These are phyloP conservation scores for Senna tora DNA, from an alignment of 306 rosid species.

Conservation along the genomic window DNA sequence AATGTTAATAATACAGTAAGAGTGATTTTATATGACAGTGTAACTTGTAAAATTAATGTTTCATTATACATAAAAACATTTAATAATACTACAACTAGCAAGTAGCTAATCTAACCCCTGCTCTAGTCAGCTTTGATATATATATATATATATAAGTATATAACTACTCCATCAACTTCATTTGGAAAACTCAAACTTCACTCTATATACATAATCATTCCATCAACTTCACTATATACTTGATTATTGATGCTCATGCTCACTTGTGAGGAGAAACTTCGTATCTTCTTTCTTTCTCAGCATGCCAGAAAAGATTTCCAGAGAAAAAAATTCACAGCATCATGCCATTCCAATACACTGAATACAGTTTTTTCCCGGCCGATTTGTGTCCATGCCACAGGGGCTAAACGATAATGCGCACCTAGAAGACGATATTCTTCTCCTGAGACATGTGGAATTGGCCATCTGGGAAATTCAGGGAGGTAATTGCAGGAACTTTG, in stretches of 20 bases:
- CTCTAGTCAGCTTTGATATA: too few species aligned
- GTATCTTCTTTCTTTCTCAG: conserved; percentile 16
- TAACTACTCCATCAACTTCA: too few species aligned
- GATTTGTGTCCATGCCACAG: conserved; percentile 12
- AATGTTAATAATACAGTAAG: background rate
- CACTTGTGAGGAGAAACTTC: conserved; percentile 10
- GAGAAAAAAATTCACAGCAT: too few species aligned
- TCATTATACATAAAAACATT: background rate
- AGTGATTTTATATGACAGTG: background rate
- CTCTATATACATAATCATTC: too few species aligned
- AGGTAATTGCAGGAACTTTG: conserved; percentile 14
- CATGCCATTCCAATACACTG: background rate
- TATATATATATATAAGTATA: too few species aligned
- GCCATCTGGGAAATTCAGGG: conserved; percentile 17
- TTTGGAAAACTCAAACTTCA: too few species aligned
- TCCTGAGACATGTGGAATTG: conserved; percentile 6
- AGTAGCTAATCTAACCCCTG: conserved; percentile 10
- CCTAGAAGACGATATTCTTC: conserved; percentile 18
- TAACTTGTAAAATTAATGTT: conserved; percentile 6
- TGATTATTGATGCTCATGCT: background rate
- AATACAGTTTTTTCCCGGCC: conserved; percentile 8
- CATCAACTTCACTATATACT: background rate
- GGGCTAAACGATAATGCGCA: background rate
- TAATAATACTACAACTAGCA: conserved; percentile 8
- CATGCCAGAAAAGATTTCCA: background rate